Conservation (phyloP, 495 filamentous ascomycete genomes). For the Wilcoxina mikolae region DNA sequence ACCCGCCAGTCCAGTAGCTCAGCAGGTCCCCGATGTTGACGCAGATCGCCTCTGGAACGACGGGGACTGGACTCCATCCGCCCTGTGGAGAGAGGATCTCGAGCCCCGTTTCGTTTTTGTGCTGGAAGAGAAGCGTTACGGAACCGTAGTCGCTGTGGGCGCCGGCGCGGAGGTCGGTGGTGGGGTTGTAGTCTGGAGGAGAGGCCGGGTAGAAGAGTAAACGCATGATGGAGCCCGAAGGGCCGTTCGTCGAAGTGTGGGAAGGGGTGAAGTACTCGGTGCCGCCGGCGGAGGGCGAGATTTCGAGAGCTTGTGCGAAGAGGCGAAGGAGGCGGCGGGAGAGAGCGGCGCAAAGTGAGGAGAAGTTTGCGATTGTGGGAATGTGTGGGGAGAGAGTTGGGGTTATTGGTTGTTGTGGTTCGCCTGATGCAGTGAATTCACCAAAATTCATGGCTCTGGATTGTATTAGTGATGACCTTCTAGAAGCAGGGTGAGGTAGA, state of each 20-base stretch:
- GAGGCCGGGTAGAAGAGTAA: slow-evolving; percentile 64
- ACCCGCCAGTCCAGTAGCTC: slow-evolving; percentile 76
- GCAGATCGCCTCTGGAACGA: slow-evolving; percentile 52
- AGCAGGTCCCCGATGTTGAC: slow-evolving; percentile 89
- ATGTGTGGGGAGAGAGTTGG: slow-evolving; percentile 45
- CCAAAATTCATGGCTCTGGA: slow-evolving; percentile 82
- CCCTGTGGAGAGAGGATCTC: slow-evolving; percentile 57
- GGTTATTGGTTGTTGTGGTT: slow-evolving; percentile 71
- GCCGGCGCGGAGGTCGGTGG: slow-evolving; percentile 46
- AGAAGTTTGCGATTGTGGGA: slow-evolving; percentile 48
- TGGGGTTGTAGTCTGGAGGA: slow-evolving; percentile 30
- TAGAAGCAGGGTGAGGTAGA: neutral
- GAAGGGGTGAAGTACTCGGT: slow-evolving; percentile 58
- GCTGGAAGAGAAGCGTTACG: slow-evolving; percentile 62
- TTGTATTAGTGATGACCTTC: slow-evolving; percentile 2
- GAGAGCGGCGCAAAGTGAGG: slow-evolving; percentile 53
- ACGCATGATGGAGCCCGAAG: slow-evolving; percentile 64
- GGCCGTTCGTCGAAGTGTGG: slow-evolving; percentile 43
- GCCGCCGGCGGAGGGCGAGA: slow-evolving; percentile 33
- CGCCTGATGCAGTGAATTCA: slow-evolving; percentile 47
- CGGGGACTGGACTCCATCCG: slow-evolving; percentile 48
- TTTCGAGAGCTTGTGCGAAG: slow-evolving; percentile 49
- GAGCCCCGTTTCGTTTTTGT: slow-evolving; percentile 65
- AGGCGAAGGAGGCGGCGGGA: slow-evolving; percentile 57
- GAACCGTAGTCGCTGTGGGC: slow-evolving; percentile 54